Base-by-base conservation (phyloP, 2,329 filamentous ascomycete species). In the Pestalotiopsis sp. region DNA sequence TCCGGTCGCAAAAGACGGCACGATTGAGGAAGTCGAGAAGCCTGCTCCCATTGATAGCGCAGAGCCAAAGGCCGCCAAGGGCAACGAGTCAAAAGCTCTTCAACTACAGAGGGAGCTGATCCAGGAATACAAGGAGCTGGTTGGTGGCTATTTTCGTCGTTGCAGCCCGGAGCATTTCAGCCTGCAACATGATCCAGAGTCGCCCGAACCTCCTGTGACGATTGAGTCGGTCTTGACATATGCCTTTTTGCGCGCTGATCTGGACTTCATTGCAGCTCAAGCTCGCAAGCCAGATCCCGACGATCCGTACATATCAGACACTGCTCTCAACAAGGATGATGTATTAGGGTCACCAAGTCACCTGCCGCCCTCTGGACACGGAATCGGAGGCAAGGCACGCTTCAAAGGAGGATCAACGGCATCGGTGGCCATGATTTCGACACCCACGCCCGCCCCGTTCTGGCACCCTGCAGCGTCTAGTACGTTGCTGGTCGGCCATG, bases 351-450 rank as follows among this genome's bases (percentile, higher is more conserved):
- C 80, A 3, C 86, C 87, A 0, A 82, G 85, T 64, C 81, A 83
- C 69, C 78, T 82, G 4, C 83, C 85, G 1, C 87, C 87, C 14
- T 89, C 83, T 1, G 85, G 82, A 40, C 85, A 86, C 74, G 83
- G 80, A 38, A 95, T 97, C 70, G 93, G 94, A 35, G 93, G 93
- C 9, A 80, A 85, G 2, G 89, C 85, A 35, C 91, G 94, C 68
- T 98, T 98, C 84, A 93, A 94, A 76, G 96, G 96, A 69, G 96
- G 96, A 67, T 97, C 94, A 65, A 99, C 96, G 1, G 94, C 93
- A 56, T 97, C 94, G 20, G 84, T 98, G 20, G 94, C 91, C 1
- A 86, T 99, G 75, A 94, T 99, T 67, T 97, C 94, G 0, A 98
- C 96, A 0, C 94, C 95, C 0, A 97, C 94, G 0, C 91, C 94